phyloP scores from a whole-genome alignment of 1,139 yeast species.

The Saccharomyces pastorianus region DNA sequence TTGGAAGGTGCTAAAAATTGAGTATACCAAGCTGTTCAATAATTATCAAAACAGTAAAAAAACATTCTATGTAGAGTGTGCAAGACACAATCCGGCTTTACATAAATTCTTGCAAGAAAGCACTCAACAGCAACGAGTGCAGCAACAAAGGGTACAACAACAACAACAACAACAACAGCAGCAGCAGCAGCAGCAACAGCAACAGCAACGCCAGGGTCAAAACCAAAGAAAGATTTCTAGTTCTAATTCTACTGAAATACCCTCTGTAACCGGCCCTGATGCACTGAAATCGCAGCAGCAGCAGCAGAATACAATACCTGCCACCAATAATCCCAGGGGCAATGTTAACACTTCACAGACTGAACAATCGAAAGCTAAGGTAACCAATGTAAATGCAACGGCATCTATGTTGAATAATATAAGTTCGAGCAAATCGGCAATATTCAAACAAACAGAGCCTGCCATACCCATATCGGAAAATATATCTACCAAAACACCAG shows the following conservation, averaged over 20 bases:
- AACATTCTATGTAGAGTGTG: conserved; percentile 31
- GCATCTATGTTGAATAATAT: conserved; percentile 30
- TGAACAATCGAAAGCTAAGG: conserved; percentile 17
- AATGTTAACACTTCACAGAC: conserved; percentile 14
- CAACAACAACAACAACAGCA: conserved; percentile 20
- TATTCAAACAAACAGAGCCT: conserved; percentile 61
- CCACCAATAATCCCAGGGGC: conserved; percentile 5
- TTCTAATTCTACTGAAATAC: conserved; percentile 4
- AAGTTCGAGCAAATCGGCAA: conserved; percentile 33
- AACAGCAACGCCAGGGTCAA: conserved; percentile 11
- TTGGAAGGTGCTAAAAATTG: conserved; percentile 21
- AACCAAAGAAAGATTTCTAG: conserved; percentile 4
- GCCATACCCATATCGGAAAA: conserved; percentile 65
- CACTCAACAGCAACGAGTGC: conserved; percentile 24
- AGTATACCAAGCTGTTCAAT: conserved; percentile 23
- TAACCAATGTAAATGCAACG: conserved; percentile 38
- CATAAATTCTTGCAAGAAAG: conserved; percentile 26
- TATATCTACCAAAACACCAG: conserved; percentile 56
- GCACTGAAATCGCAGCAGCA: conserved; percentile 13
- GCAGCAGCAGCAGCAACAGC: conserved; percentile 21
- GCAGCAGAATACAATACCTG: conserved; percentile 7
- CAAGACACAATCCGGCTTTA: conserved; percentile 28
- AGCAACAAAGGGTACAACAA: conserved; percentile 18
- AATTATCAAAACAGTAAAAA: conserved; percentile 28
- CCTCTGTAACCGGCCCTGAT: conserved; percentile 8